Conservation (phyloP, 192 early-diverging fungal genomes). For the Gigaspora rosea region DNA sequence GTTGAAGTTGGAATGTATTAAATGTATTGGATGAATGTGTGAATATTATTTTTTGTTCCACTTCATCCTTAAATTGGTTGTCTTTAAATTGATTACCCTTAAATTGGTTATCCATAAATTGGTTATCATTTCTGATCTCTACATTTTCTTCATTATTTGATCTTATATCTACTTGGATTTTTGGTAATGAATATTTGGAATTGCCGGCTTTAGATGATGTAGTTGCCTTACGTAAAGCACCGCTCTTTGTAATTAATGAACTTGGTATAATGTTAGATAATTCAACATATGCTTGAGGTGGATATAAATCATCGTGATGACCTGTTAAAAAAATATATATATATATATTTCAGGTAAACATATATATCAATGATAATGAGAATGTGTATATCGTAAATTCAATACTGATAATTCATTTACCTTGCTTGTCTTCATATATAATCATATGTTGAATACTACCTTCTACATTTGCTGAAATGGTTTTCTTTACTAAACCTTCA, state of each 20-base stretch:
- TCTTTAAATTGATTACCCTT: neutral
- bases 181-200: neutral
- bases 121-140: neutral
- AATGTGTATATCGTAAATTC: neutral
- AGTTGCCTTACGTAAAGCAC: neutral
- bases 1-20: no score
- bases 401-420: neutral
- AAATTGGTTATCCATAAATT: neutral
- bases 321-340: neutral
- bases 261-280: constrained; percentile 14
- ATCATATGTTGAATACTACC: constrained; percentile 18
- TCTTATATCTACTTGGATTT: neutral
- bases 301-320: neutral
- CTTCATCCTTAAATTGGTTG: neutral
- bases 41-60: neutral
- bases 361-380: neutral
- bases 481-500: constrained; percentile 44
- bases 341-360: no score
- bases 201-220: neutral
- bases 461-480: constrained; percentile 36
- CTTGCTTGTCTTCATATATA: constrained; percentile 14
- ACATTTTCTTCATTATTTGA: neutral
- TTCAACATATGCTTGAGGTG: constrained; percentile 25
- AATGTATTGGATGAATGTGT: neutral
- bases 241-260: neutral